Evolutionary conservation across 1,284 basidiomycete species (phyloP), one percentile per base, ranked within the genome.

Genomic region (Coniferiporia weirii): DNA sequence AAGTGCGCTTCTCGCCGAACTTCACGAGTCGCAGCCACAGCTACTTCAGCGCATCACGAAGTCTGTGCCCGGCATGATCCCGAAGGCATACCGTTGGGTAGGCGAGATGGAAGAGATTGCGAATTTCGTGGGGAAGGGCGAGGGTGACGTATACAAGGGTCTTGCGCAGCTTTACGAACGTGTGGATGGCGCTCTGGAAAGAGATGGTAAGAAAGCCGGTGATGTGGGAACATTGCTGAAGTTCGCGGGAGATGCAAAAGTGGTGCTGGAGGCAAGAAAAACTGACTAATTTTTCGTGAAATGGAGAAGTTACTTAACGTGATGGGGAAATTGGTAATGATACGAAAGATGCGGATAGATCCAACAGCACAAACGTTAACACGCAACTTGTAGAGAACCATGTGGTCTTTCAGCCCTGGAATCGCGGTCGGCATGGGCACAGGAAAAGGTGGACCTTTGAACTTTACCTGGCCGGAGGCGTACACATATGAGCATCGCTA

Each of bases 81-180:
- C 78, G 17, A 85, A 83, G 64, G 81, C 81, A 13, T 83, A 85
- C 64, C 75, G 82, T 54, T 85, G 78, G 77, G 75, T 79, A 5
- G 78, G 75, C 50, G 82, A 85, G 69, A 84, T 84, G 82, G 72
- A 79, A 48, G 84, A 85, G 67, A 82, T 86, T 50, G 75, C 76
- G 1, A 72, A 67, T 9, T 84, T 84, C 66, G 78, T 84, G 7
- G 75, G 71, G 2, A 72, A 70, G 0, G 77, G 79, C 57, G 75
- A 67, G 15, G 53, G 73, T 9, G 69, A 76, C 22, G 73, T 79
- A 8, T 79, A 83, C 65, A 67, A 71, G 52, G 82, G 81, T 6
- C 66, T 83, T 47, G 75, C 80, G 34, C 71, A 70, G 59, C 63
- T 79, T 51, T 82, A 78, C 64, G 69, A 72, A 58, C 70, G 78